These are phyloP conservation scores for Rhizoclosmatium hyalinum DNA, from an alignment of 371 early-diverging fungal genomes.

Conservation along the genomic window DNA sequence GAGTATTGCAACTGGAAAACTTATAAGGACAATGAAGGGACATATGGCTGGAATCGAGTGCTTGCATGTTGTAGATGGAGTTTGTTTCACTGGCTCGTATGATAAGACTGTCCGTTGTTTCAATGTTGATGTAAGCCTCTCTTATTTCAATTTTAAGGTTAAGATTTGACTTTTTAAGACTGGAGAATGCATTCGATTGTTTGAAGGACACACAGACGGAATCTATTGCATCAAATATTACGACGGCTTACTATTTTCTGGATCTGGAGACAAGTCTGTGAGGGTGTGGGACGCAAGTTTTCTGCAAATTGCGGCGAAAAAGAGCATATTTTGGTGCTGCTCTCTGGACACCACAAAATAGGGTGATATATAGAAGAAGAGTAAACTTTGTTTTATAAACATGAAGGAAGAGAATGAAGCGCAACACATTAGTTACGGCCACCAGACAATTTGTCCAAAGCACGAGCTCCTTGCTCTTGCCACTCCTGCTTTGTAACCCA, in stretches of 20 bases:
- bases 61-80: conserved; percentile 36
- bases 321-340: neutral
- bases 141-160: neutral
- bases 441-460: conserved; percentile 69
- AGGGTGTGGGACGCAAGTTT: conserved; percentile 48
- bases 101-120: conserved; percentile 57
- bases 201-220: conserved; percentile 60
- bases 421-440: conserved; percentile 5
- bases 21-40: conserved; percentile 45
- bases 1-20: conserved; percentile 47
- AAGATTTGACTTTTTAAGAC: conserved; percentile 33
- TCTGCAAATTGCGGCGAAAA: neutral
- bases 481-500: conserved; percentile 96
- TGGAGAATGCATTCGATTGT: conserved; percentile 49
- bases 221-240: conserved; percentile 52
- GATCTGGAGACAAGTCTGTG: conserved; percentile 54
- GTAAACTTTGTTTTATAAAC: neutral
- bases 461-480: conserved; percentile 88
- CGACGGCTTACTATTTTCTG: conserved; percentile 46
- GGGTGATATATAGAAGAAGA: neutral
- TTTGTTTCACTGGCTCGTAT: conserved; percentile 54
- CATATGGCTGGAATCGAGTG: conserved; percentile 56
- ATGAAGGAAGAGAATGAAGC: neutral
- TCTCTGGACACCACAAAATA: neutral
- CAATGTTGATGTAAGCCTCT: conserved; percentile 45